These are phyloP conservation scores for Aspergillus chevalieri DNA, from an alignment of 2,329 filamentous ascomycete species.

Conservation along the genomic window DNA sequence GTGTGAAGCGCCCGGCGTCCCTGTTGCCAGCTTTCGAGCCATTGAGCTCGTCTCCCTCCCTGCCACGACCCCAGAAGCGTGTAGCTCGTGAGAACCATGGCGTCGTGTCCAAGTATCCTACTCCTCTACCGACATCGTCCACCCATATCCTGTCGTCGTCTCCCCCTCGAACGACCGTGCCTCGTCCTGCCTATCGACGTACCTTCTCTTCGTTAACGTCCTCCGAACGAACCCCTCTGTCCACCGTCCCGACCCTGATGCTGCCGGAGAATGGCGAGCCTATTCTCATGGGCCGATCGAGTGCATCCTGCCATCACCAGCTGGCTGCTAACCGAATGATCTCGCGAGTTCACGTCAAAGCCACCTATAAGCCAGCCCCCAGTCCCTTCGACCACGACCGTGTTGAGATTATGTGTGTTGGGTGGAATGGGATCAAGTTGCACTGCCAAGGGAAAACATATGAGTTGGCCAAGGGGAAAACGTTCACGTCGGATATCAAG, in stretches of 20 bases:
- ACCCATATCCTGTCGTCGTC: constrained; percentile 87
- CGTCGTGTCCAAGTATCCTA: constrained; percentile 66
- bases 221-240: constrained; percentile 77
- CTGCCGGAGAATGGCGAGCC: constrained; percentile 75
- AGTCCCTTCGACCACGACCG: constrained; percentile 64
- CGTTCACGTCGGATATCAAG: constrained; percentile 83
- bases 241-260: constrained; percentile 73
- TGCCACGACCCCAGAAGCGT: constrained; percentile 44
- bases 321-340: constrained; percentile 87
- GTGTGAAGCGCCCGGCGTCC: constrained; percentile 43
- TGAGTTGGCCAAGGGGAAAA: constrained; percentile 80
- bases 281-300: constrained; percentile 84
- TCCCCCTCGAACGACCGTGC: constrained; percentile 53
- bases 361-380: constrained; percentile 68
- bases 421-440: constrained; percentile 92
- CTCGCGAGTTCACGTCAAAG: constrained; percentile 87
- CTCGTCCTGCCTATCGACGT: constrained; percentile 54
- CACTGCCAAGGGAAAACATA: constrained; percentile 85
- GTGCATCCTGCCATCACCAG: constrained; percentile 92
- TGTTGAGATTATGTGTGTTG: constrained; percentile 83
- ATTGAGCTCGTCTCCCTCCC: constrained; percentile 42
- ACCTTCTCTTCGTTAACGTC: constrained; percentile 45
- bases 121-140: constrained; percentile 87
- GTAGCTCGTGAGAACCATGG: constrained; percentile 39
- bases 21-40: constrained; percentile 47